These are phyloP conservation scores for Didymella arachidicola DNA, from an alignment of 2,329 filamentous ascomycete genomes.

Conservation along the genomic window DNA sequence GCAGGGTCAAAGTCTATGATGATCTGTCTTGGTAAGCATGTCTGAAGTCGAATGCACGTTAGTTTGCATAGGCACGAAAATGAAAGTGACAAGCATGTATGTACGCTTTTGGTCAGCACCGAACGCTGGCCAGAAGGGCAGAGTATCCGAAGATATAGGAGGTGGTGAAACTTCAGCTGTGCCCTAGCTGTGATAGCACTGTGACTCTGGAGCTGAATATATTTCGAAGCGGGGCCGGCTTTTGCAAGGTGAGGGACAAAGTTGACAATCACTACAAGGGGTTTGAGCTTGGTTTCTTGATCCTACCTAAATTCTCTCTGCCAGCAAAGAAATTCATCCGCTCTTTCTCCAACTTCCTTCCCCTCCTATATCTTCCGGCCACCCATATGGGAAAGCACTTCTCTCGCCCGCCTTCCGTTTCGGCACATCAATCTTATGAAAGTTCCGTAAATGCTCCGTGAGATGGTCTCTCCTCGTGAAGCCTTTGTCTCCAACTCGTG, in stretches of 20 bases:
- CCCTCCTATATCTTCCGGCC: slow-evolving; percentile 21
- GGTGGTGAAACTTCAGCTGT: no score
- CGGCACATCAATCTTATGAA: slow-evolving; percentile 59
- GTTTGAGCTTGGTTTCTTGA: background rate
- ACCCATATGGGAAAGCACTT: slow-evolving; percentile 41
- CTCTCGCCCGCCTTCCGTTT: slow-evolving; percentile 49
- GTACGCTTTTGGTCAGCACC: no score
- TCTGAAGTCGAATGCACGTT: no score
- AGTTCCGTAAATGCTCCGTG: slow-evolving; percentile 64
- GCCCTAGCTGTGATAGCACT: no score
- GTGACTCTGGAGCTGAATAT: no score
- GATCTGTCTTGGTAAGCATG: no score
- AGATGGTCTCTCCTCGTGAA: slow-evolving; percentile 67
- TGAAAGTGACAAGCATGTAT: no score
- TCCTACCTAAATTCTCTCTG: background rate
- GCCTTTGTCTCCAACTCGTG: slow-evolving; percentile 51
- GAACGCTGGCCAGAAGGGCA: no score
- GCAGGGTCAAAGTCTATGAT: background rate
- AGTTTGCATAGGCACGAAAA: no score
- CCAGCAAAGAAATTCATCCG: background rate
- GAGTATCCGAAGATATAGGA: no score
- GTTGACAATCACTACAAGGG: background rate
- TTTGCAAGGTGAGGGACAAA: background rate
- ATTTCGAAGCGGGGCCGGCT: no score
- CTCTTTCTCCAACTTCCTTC: background rate